Evolutionary conservation across 2,329 filamentous ascomycete genomes (phyloP).

Genomic region (Xylariaceae sp.): DNA sequence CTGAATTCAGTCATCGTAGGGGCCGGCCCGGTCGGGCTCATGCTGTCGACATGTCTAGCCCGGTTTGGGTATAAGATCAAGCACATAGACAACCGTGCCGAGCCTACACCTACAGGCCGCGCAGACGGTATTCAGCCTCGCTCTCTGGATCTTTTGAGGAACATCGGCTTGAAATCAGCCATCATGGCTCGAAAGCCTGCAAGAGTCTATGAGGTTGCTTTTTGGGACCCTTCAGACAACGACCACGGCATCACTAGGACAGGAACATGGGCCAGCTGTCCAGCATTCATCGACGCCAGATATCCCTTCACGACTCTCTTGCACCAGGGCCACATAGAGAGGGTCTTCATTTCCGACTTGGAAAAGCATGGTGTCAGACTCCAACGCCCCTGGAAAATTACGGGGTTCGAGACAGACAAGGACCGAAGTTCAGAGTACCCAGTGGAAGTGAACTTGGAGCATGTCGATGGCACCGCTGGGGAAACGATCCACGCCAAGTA

Average conservation of each 20-base stretch:
- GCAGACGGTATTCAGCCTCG: slow-evolving; percentile 91
- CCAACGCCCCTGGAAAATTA: slow-evolving; percentile 63
- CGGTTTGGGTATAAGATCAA: slow-evolving; percentile 94
- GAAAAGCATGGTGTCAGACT: slow-evolving; percentile 57
- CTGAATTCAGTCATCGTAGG: slow-evolving; percentile 69
- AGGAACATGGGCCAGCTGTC: slow-evolving; percentile 81
- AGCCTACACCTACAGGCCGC: slow-evolving; percentile 79
- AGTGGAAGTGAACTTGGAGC: slow-evolving; percentile 72
- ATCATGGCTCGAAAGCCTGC: slow-evolving; percentile 87
- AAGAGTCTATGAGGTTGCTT: slow-evolving; percentile 74
- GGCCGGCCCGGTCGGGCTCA: slow-evolving; percentile 82
- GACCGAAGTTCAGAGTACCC: slow-evolving; percentile 62
- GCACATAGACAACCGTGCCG: slow-evolving; percentile 85
- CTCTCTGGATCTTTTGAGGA: slow-evolving; percentile 79
- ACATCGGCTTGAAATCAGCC: slow-evolving; percentile 82
- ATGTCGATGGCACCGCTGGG: slow-evolving; percentile 66
- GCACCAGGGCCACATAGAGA: slow-evolving; percentile 69
- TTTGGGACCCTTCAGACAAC: slow-evolving; percentile 62
- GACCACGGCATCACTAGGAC: slow-evolving; percentile 59
- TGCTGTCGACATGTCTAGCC: slow-evolving; percentile 82
- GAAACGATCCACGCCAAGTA: slow-evolving; percentile 69
- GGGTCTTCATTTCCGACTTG: slow-evolving; percentile 64
- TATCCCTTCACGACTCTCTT: slow-evolving; percentile 68
- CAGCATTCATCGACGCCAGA: slow-evolving; percentile 71
- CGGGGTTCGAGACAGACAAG: slow-evolving; percentile 56